Percentiles rank a stretch among this genome's conserved stretches.
These are phyloP conservation scores for Xylariaceae sp. DNA, from an alignment of 2,329 filamentous ascomycete species.

Conservation along the genomic window DNA sequence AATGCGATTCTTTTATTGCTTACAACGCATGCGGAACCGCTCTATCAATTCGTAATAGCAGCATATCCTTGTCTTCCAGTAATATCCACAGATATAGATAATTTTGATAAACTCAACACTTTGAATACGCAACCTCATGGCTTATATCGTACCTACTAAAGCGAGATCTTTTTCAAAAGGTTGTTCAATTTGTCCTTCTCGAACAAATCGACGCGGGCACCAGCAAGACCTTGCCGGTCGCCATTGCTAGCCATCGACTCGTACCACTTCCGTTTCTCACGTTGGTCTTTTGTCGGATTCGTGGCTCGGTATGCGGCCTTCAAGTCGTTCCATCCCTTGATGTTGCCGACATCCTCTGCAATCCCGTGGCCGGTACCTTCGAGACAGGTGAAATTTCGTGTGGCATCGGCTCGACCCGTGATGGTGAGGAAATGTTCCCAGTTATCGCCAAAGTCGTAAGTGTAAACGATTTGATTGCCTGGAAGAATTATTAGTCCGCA, in stretches of 20 bases:
- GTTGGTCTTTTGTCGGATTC: not conserved
- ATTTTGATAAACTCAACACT: too few relatives aligned
- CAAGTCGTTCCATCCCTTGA: constrained; percentile 8
- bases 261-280: not conserved
- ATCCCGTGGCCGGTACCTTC: constrained; percentile 21
- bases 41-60: too few relatives aligned
- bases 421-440: constrained; percentile 22
- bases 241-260: not conserved
- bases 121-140: too few relatives aligned
- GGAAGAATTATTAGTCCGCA: not conserved
- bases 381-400: not conserved
- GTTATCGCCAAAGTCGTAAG: constrained; percentile 24
- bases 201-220: not conserved
- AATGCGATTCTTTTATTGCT: too few relatives aligned
- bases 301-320: not conserved
- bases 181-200: not conserved
- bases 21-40: too few relatives aligned
- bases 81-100: too few relatives aligned
- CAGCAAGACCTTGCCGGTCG: not conserved
- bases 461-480: constrained; percentile 16
- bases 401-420: constrained; percentile 7
- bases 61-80: too few relatives aligned
- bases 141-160: too few relatives aligned
- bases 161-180: too few relatives aligned
- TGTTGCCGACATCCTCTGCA: constrained; percentile 32